A percentile compares a stretch with the other conserved stretches of the same genome.
Evolutionary conservation across 2,329 filamentous ascomycete genomes (phyloP).

Genomic region (Fusarium mundagurra): DNA sequence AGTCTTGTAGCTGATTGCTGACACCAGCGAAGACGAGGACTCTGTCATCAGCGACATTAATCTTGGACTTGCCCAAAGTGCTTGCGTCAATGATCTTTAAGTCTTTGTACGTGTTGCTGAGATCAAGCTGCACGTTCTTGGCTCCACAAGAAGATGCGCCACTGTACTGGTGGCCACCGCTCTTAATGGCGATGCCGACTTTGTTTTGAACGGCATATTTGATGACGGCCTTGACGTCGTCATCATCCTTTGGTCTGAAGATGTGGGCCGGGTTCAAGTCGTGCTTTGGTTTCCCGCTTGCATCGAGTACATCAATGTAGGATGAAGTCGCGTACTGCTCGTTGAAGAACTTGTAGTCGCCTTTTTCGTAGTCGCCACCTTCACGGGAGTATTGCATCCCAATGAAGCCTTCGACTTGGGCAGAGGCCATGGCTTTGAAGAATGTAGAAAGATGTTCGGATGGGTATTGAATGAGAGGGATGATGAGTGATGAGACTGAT

Average conservation of each 20-base stretch:
- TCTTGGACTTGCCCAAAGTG: not conserved
- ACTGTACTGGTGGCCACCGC: not conserved
- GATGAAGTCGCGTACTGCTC: not conserved
- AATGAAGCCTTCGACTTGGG: not conserved
- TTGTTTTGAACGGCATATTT: not conserved
- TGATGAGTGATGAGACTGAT: not conserved
- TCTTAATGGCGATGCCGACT: not conserved
- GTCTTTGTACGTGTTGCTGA: not conserved
- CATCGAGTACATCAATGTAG: not conserved
- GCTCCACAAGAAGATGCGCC: not conserved
- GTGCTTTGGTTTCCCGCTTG: not conserved
- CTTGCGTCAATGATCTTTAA: not conserved
- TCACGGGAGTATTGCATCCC: not conserved
- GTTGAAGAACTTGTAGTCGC: not conserved
- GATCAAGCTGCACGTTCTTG: not conserved
- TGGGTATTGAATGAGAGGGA: not conserved
- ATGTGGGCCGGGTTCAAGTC: not conserved
- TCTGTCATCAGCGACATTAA: not conserved
- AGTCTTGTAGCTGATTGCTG: not conserved
- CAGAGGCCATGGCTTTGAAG: not conserved
- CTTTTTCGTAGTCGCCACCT: not conserved
- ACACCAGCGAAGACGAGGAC: not conserved
- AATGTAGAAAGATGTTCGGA: not conserved
- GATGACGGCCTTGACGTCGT: not conserved
- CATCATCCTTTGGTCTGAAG: not conserved